phyloP scores from a whole-genome alignment of 202 grass and related monocot species.

The Saccharum hybrid region DNA sequence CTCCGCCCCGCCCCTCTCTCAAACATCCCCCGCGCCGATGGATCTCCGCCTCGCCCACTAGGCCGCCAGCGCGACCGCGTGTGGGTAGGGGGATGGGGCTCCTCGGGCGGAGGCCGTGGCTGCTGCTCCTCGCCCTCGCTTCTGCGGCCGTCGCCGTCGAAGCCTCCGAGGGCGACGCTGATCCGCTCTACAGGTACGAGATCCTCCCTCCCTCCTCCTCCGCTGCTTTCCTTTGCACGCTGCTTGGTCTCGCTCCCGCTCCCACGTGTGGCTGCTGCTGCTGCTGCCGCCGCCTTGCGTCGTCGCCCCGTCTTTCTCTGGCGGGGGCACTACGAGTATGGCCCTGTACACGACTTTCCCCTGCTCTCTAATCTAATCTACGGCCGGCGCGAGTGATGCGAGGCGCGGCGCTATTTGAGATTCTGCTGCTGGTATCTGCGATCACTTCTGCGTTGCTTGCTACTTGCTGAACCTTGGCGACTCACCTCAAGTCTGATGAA shows the following conservation, averaged over 20 bases:
- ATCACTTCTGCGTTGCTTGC: background rate
- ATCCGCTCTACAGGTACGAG: constrained; percentile 75
- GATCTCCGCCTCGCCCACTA: constrained; percentile 36
- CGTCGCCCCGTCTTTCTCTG: background rate
- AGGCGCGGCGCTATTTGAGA: background rate
- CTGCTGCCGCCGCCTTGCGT: background rate
- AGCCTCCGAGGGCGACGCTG: constrained; percentile 67
- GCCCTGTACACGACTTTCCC: background rate
- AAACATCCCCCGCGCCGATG: background rate
- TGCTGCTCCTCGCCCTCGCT: constrained; percentile 22
- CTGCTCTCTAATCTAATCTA: background rate
- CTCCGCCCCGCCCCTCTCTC: background rate
- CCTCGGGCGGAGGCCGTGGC: constrained; percentile 11
- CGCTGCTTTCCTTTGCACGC: background rate
- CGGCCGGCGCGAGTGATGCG: background rate
- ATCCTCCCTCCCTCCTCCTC: background rate
- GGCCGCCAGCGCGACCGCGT: background rate
- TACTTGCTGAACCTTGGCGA: background rate
- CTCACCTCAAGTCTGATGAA: background rate
- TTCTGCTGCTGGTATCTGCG: background rate
- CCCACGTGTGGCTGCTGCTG: no score
- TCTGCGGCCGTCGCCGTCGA: constrained; percentile 16
- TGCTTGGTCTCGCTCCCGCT: background rate
- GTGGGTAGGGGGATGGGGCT: constrained; percentile 31
- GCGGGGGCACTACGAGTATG: background rate